Percentiles rank a stretch among this genome's conserved stretches.
Conservation (phyloP, 257 asterid genomes). For the Solanum microdontum region DNA sequence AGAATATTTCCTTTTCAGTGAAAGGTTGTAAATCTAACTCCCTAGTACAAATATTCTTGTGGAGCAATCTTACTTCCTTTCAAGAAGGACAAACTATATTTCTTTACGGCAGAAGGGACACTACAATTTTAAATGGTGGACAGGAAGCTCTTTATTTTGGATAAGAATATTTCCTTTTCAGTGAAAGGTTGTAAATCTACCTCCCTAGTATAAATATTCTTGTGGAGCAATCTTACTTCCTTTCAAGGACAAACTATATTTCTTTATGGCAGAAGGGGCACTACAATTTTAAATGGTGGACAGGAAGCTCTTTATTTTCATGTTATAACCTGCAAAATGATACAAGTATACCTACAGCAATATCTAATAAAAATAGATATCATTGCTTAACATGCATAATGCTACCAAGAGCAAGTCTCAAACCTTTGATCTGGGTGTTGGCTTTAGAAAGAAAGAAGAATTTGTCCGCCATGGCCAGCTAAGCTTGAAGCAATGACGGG, state of each 20-base stretch:
- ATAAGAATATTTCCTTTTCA: background rate
- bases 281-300: background rate
- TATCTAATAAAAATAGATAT: background rate
- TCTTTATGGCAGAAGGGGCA: background rate
- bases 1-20: background rate
- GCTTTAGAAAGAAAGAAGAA: slow-evolving; percentile 63
- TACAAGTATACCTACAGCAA: background rate
- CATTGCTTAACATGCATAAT: background rate
- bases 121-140: background rate
- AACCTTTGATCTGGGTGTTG: slow-evolving; percentile 85
- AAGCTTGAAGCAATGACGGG: slow-evolving; percentile 82
- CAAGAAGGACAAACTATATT: background rate
- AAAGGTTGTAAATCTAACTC: background rate
- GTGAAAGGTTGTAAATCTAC: background rate
- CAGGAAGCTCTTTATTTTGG: background rate
- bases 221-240: background rate
- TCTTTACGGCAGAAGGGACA: background rate
- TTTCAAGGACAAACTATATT: background rate
- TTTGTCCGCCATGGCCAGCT: slow-evolving; percentile 91
- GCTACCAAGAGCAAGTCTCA: background rate
- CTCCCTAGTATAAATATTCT: background rate
- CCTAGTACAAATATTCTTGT: background rate
- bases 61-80: background rate
- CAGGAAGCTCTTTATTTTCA: background rate
- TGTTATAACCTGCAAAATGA: background rate